Conservation (phyloP, 2,329 filamentous ascomycete genomes). For the Berkeleyomyces rouxiae region DNA sequence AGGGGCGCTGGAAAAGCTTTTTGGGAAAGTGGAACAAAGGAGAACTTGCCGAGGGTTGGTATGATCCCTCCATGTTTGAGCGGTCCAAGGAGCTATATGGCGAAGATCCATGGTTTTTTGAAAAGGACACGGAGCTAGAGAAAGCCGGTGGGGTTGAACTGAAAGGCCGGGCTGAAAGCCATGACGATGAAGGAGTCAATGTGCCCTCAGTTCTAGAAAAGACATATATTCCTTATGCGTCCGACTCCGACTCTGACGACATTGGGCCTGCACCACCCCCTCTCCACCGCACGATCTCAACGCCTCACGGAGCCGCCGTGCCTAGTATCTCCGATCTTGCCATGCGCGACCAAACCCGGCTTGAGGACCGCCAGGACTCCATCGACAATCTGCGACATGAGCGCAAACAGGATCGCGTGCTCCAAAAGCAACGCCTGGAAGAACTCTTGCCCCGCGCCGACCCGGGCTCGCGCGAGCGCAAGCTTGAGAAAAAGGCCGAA, state of each 20-base stretch:
- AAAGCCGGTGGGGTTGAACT: not conserved
- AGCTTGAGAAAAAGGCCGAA: conserved; percentile 69
- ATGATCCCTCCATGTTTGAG: conserved; percentile 56
- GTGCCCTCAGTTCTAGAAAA: not conserved
- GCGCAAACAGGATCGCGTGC: conserved; percentile 45
- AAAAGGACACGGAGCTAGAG: not conserved
- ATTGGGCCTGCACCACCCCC: conserved; percentile 11
- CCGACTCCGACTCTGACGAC: conserved; percentile 12
- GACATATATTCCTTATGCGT: not conserved
- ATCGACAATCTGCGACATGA: conserved; percentile 39
- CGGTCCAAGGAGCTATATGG: conserved; percentile 11
- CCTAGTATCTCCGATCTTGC: conserved; percentile 61
- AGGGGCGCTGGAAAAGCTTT: conserved; percentile 88
- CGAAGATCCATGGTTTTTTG: conserved; percentile 4
- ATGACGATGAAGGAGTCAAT: not conserved
- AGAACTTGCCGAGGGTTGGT: conserved; percentile 83
- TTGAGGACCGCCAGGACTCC: conserved; percentile 28
- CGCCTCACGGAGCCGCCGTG: conserved; percentile 38
- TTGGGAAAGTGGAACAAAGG: conserved; percentile 79
- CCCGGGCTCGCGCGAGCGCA: conserved; percentile 63
- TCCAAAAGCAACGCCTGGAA: conserved; percentile 58
- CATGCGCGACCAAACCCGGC: conserved; percentile 36
- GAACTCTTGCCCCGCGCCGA: conserved; percentile 73
- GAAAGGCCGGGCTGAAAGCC: not conserved
- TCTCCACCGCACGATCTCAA: conserved; percentile 21